phyloP scores from a whole-genome alignment of 495 filamentous ascomycete species.

The Lasiosphaeria hispida region DNA sequence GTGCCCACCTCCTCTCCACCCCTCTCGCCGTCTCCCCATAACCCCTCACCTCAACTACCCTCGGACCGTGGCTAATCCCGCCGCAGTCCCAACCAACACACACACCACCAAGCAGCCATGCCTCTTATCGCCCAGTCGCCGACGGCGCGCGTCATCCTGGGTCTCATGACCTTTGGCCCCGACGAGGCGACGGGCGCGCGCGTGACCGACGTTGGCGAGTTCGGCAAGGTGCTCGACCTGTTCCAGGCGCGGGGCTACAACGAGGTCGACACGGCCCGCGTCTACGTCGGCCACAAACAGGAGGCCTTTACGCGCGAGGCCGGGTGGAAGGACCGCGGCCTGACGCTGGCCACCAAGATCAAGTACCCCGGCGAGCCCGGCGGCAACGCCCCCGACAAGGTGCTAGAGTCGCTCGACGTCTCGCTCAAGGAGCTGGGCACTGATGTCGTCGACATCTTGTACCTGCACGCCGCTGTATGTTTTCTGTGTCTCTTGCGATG shows the following conservation, averaged over 20 bases:
- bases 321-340: constrained; percentile 75
- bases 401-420: constrained; percentile 60
- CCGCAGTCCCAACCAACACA: neutral
- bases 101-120: too few species aligned
- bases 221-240: constrained; percentile 62
- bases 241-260: constrained; percentile 73
- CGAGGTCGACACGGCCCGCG: constrained; percentile 76
- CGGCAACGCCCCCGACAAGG: constrained; percentile 56
- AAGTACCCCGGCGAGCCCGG: constrained; percentile 61
- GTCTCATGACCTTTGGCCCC: constrained; percentile 62
- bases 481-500: neutral
- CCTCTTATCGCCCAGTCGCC: constrained; percentile 25
- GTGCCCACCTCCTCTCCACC: too few species aligned
- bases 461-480: constrained; percentile 69
- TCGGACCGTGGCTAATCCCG: too few species aligned
- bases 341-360: constrained; percentile 82
- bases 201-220: constrained; percentile 66
- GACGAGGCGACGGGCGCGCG: constrained; percentile 58
- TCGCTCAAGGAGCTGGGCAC: constrained; percentile 71
- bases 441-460: constrained; percentile 81
- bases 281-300: constrained; percentile 71
- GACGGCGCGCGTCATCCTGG: constrained; percentile 56
- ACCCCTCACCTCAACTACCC: too few species aligned
- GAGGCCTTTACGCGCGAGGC: constrained; percentile 78
- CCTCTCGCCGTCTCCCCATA: too few species aligned